These are phyloP conservation scores for Cornus controversa DNA, from an alignment of 148 eudicot species.

Conservation along the genomic window DNA sequence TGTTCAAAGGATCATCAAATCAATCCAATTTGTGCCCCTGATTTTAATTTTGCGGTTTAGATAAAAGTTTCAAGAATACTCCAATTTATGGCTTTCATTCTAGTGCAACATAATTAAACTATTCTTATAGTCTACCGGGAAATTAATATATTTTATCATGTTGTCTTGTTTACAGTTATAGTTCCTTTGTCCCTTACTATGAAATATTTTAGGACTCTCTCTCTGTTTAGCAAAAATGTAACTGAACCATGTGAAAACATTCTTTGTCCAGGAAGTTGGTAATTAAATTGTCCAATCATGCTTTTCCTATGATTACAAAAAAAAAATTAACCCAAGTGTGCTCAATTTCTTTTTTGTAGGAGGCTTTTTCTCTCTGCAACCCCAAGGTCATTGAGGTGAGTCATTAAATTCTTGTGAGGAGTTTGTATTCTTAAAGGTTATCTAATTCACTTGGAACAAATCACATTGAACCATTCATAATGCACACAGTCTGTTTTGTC, in stretches of 20 bases:
- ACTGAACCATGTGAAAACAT: conserved; percentile 4
- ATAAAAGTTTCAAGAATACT: neutral
- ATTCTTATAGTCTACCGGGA: no score
- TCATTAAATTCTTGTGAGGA: neutral
- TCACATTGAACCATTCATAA: neutral
- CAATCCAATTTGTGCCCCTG: neutral
- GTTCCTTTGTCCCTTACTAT: no score
- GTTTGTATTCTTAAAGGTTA: neutral
- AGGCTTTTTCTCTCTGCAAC: conserved; percentile 83
- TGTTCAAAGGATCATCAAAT: neutral
- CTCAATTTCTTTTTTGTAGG: conserved; percentile 45
- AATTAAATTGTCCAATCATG: neutral
- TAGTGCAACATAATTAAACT: no score
- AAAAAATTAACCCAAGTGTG: neutral
- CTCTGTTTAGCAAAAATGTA: neutral
- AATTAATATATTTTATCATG: no score
- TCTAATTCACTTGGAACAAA: neutral
- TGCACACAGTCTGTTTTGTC: neutral
- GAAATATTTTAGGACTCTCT: neutral
- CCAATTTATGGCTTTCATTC: neutral
- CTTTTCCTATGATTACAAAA: neutral
- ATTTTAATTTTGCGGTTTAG: neutral
- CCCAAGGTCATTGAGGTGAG: conserved; percentile 71
- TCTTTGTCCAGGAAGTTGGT: conserved; percentile 6
- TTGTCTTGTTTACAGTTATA: no score